phyloP scores from a whole-genome alignment of 352 stramenopile species.

The Phytophthora sp. region DNA sequence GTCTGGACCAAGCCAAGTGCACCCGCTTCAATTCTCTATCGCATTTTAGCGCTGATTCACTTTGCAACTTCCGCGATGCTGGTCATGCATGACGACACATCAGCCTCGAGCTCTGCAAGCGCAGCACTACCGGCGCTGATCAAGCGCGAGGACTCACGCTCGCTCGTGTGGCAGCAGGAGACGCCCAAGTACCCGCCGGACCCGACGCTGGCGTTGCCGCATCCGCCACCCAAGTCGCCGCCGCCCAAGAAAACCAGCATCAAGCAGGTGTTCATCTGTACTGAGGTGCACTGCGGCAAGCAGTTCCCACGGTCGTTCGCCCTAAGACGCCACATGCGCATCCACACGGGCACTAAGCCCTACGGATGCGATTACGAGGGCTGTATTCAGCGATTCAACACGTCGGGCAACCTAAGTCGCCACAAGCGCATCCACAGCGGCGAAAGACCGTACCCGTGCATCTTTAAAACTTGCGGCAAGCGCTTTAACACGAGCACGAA shows the following conservation, averaged over 20 bases:
- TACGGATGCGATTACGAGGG: conserved; percentile 82
- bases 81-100: conserved; percentile 31
- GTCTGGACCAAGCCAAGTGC: conserved; percentile 9
- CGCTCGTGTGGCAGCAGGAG: conserved; percentile 23
- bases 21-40: conserved; percentile 11
- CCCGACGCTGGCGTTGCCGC: not conserved
- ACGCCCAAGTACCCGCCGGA: conserved; percentile 1
- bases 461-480: conserved; percentile 80
- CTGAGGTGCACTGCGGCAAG: conserved; percentile 84
- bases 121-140: conserved; percentile 21
- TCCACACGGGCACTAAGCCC: conserved; percentile 84
- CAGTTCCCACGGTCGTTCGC: conserved; percentile 86
- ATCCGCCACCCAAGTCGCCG: conserved; percentile 14
- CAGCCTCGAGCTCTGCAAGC: not conserved
- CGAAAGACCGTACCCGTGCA: conserved; percentile 82
- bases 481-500: conserved; percentile 91
- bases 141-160: conserved; percentile 24
- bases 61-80: conserved; percentile 48
- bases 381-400: conserved; percentile 85
- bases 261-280: conserved; percentile 76
- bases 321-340: conserved; percentile 82
- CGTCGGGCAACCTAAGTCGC: conserved; percentile 85
- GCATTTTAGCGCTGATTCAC: conserved; percentile 39
- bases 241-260: conserved; percentile 40
- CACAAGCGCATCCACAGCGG: conserved; percentile 90